Evolutionary conservation across 2,329 filamentous ascomycete species (phyloP).

Genomic region (Fusarium sambucinum): DNA sequence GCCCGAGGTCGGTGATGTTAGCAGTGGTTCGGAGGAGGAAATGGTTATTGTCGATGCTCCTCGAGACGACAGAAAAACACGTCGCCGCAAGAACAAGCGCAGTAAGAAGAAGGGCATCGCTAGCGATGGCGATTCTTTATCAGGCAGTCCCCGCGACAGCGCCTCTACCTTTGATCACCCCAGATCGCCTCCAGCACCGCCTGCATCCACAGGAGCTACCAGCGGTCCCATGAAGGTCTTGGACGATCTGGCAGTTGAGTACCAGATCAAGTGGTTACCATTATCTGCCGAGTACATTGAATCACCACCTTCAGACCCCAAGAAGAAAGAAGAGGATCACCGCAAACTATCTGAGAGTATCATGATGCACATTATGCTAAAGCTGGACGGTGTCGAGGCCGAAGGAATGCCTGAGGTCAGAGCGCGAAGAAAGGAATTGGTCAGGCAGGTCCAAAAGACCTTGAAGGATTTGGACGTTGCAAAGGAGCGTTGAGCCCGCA

Average conservation of each 20-base stretch:
- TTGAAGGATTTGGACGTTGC: slow-evolving; percentile 72
- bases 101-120: slow-evolving; percentile 47
- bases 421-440: slow-evolving; percentile 75
- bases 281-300: slow-evolving; percentile 71
- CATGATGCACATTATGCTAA: slow-evolving; percentile 80
- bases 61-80: slow-evolving; percentile 51
- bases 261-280: slow-evolving; percentile 73
- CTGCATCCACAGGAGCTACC: slow-evolving; percentile 48
- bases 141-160: slow-evolving; percentile 61
- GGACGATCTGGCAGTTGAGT: slow-evolving; percentile 72
- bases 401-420: slow-evolving; percentile 76
- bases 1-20: slow-evolving; percentile 55
- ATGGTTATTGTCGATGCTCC: slow-evolving; percentile 60
- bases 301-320: slow-evolving; percentile 72
- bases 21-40: slow-evolving; percentile 58
- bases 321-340: slow-evolving; percentile 80
- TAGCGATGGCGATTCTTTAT: slow-evolving; percentile 53
- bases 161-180: slow-evolving; percentile 54
- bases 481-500: slow-evolving; percentile 43
- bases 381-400: slow-evolving; percentile 81
- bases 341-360: slow-evolving; percentile 80
- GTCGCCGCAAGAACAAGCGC: slow-evolving; percentile 60
- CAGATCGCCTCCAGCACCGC: slow-evolving; percentile 42
- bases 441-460: slow-evolving; percentile 76
- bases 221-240: slow-evolving; percentile 67